Evolutionary conservation across 139 green algal genomes (phyloP).

Genomic region (Haematococcus sp.): DNA sequence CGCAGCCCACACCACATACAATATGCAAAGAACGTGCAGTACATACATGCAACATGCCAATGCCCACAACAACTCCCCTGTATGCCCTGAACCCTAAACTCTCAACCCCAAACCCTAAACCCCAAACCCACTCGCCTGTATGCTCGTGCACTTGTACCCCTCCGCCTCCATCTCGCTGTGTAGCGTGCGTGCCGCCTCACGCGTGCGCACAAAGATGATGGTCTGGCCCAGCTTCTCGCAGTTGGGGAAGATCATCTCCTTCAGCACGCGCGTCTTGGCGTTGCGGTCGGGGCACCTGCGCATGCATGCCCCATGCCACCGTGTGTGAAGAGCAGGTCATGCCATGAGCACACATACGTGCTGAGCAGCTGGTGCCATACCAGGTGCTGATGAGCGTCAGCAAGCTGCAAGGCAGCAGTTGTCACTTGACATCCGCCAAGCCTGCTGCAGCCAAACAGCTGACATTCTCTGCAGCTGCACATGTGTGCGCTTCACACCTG

Average conservation of each 20-base stretch:
- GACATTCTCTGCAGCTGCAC: neutral
- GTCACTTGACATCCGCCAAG: too few relatives aligned
- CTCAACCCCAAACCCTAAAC: too few relatives aligned
- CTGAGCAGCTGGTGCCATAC: neutral
- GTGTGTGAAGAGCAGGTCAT: neutral
- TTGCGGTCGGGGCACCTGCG: conserved; percentile 61
- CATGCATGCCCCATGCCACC: neutral
- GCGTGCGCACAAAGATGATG: conserved; percentile 95
- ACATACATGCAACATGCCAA: neutral
- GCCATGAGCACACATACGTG: neutral
- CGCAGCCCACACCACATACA: neutral
- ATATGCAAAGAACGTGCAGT: neutral
- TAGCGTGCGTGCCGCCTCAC: conserved; percentile 54
- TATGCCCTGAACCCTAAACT: too few relatives aligned
- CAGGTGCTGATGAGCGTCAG: too few relatives aligned
- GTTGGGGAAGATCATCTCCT: conserved; percentile 90
- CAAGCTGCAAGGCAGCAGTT: too few relatives aligned
- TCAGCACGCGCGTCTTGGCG: conserved; percentile 88
- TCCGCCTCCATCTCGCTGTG: conserved; percentile 73
- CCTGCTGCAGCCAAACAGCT: too few relatives aligned
- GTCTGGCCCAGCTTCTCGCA: conserved; percentile 97
- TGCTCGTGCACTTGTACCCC: conserved; percentile 92
- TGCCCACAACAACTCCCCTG: too few relatives aligned
- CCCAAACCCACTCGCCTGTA: conserved; percentile 32
- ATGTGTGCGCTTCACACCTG: conserved; percentile 29